phyloP scores from a whole-genome alignment of 139 green algal genomes.

The Closterium sp. region DNA sequence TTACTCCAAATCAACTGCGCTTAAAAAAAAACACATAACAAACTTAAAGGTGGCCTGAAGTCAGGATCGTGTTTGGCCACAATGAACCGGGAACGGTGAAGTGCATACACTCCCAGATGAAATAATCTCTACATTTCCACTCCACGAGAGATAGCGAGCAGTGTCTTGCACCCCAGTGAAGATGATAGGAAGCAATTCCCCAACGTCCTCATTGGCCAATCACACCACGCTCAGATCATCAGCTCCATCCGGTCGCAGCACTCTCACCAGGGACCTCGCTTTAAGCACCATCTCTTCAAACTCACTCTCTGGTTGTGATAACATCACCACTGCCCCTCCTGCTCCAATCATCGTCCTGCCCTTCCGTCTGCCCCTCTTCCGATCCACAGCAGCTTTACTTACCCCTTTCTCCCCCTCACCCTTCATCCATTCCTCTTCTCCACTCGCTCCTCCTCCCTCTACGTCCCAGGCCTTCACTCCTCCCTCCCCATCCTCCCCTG shows the following conservation, averaged over 20 bases:
- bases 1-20: too few relatives aligned
- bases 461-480: not conserved
- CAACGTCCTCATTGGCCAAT: not conserved
- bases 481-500: not conserved
- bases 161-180: too few relatives aligned
- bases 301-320: slow-evolving; percentile 79
- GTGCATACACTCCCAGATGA: too few relatives aligned
- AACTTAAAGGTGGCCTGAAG: too few relatives aligned
- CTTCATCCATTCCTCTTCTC: slow-evolving; percentile 11
- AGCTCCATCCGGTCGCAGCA: not conserved
- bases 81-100: too few relatives aligned
- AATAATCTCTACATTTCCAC: too few relatives aligned
- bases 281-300: slow-evolving; percentile 96
- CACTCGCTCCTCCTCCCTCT: not conserved
- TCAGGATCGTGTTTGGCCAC: too few relatives aligned
- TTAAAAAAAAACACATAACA: too few relatives aligned
- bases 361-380: not conserved
- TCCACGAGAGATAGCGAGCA: too few relatives aligned
- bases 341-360: slow-evolving; percentile 72
- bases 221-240: not conserved
- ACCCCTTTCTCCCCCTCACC: not conserved
- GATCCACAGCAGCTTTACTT: slow-evolving; percentile 33
- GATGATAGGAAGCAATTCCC: too few relatives aligned
- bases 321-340: slow-evolving; percentile 87
- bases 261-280: slow-evolving; percentile 62